phyloP scores from a whole-genome alignment of 306 rosid genomes.

The Acacia confusa region DNA sequence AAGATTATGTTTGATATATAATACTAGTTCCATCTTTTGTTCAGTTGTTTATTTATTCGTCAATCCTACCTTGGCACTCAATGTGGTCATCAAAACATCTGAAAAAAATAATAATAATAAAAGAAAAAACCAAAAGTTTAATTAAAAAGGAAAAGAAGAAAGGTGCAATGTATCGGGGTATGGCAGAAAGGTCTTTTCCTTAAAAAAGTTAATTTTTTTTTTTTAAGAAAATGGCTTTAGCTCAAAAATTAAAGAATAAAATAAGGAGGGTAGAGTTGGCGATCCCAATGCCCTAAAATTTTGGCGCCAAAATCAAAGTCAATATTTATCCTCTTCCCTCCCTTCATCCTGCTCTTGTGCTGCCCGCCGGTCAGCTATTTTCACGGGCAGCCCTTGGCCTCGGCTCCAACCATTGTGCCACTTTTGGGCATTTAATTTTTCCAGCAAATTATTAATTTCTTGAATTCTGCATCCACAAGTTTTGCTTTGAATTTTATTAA shows the following conservation, averaged over 20 bases:
- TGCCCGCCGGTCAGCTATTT: constrained; percentile 33
- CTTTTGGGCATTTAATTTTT: neutral
- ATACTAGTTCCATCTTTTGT: neutral
- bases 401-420: neutral
- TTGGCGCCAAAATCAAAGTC: constrained; percentile 62
- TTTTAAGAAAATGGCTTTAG: neutral
- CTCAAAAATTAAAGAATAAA: neutral
- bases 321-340: neutral
- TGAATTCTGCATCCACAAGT: no score
- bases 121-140: neutral
- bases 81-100: neutral
- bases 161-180: neutral
- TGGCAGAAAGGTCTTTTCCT: constrained; percentile 1
- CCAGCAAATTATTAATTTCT: no score
- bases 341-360: neutral
- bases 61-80: neutral
- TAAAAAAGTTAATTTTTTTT: neutral
- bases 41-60: neutral
- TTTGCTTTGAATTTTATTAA: no score
- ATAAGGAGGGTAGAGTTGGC: constrained; percentile 16
- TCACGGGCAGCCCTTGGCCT: constrained; percentile 29
- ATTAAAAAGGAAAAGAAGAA: neutral
- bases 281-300: constrained; percentile 44
- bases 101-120: neutral
- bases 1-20: neutral